These are phyloP conservation scores for Drechslera avenae DNA, from an alignment of 2,329 filamentous ascomycete genomes.

Conservation along the genomic window DNA sequence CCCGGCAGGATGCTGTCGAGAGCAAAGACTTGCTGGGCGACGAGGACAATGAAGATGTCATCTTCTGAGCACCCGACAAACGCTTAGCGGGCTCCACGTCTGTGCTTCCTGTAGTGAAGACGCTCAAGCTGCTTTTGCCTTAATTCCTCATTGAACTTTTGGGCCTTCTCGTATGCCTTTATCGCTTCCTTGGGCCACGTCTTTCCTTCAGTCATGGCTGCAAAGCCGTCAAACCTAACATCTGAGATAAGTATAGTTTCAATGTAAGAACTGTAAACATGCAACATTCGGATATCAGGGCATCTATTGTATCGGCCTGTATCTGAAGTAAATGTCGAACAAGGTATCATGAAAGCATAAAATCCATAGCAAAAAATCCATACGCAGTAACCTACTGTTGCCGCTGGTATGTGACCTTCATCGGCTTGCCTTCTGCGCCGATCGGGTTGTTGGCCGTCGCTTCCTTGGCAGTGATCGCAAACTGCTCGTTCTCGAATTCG, in stretches of 20 bases:
- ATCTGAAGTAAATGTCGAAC: conserved; percentile 15
- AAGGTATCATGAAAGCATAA: conserved; percentile 33
- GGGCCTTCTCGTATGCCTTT: conserved; percentile 1
- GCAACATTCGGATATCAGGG: conserved; percentile 12
- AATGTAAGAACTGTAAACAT: conserved; percentile 9
- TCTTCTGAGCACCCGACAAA: conserved; percentile 64
- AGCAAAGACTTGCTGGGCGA: conserved; percentile 72
- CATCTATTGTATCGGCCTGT: conserved; percentile 12
- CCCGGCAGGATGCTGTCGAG: conserved; percentile 46
- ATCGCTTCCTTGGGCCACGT: not conserved
- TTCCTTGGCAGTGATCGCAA: conserved; percentile 92
- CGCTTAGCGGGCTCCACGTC: conserved; percentile 1
- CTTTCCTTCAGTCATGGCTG: not conserved
- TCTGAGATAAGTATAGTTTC: conserved; percentile 14
- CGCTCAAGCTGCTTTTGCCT: not conserved
- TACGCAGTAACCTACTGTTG: conserved; percentile 60
- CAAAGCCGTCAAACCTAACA: not conserved
- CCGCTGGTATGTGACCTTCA: conserved; percentile 96
- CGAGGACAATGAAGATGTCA: conserved; percentile 81
- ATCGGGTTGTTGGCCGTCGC: conserved; percentile 84
- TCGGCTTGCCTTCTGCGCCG: conserved; percentile 72
- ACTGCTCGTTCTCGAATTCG: conserved; percentile 89
- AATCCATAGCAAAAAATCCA: conserved; percentile 25
- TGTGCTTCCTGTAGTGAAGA: not conserved
- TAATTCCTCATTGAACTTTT: conserved; percentile 3